These are phyloP conservation scores for Cicer yamashitae DNA, from an alignment of 306 rosid genomes.

Conservation along the genomic window DNA sequence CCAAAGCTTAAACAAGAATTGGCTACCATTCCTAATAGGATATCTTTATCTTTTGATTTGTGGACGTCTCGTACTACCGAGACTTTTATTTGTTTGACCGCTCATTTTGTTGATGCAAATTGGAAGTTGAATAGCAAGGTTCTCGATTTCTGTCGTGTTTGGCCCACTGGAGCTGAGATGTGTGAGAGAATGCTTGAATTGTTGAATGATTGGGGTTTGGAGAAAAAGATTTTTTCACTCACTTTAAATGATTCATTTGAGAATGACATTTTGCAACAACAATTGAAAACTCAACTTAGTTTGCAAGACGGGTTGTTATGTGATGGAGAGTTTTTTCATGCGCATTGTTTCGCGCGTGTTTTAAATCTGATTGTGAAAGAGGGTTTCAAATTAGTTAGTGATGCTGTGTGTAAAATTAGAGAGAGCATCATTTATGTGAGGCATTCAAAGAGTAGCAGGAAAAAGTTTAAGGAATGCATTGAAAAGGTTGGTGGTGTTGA, in stretches of 20 bases:
- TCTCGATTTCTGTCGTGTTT: background rate
- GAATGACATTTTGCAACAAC: background rate
- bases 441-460: background rate
- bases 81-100: background rate
- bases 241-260: background rate
- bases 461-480: background rate
- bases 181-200: background rate
- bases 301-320: constrained; percentile 9
- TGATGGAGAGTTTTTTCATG: constrained; percentile 10
- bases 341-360: constrained; percentile 1
- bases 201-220: background rate
- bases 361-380: constrained; percentile 3
- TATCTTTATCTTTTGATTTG: constrained; percentile 5
- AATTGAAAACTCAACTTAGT: background rate
- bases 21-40: background rate
- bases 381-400: background rate
- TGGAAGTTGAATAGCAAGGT: background rate
- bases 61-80: background rate
- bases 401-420: constrained; percentile 8
- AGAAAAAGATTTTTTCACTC: constrained; percentile 12
- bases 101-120: background rate
- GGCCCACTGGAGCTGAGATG: background rate
- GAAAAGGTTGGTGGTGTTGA: constrained; percentile 23
- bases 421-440: background rate
- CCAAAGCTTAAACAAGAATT: background rate